Evolutionary conservation across 176 grass and related monocot species (phyloP), one percentile per base, ranked within the genome.

Genomic region (Aegilops bicornis): DNA sequence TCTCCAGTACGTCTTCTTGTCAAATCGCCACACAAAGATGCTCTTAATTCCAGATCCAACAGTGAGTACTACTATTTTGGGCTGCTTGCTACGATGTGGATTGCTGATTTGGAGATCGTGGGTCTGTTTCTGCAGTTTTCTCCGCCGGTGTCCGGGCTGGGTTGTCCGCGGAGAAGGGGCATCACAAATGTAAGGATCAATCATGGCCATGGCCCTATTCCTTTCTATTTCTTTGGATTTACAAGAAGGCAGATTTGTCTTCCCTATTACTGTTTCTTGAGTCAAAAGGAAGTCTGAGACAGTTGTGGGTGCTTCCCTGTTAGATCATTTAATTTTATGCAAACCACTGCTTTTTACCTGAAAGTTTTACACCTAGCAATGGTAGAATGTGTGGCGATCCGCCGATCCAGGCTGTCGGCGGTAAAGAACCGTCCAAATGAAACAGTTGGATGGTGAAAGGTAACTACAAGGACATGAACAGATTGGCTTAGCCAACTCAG

Each of bases 141-240:
- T 99, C 97, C 25, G 97, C 97, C 97, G 32, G 94, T 99, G 50
- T 99, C 97, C 29, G 97, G 97, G 33, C 80, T 99, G 31, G 97
- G 81, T 85, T 99, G 83, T 99, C 93, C 31, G 91, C 93, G 94
- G 82, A 93, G 5, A 99, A 92, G 77, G 90, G 94, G n/a, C 97
- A 99, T 5, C 97, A 99, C 85, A 99, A 99, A 87, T 99, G 97
- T 99, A 93, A 94, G 93, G 63, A 86, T 82, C 54, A 22, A 59
- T 59, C 70, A 79, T 83, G 77, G 30, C 50, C 27, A 80, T 35
- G 29, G 3, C 70, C 36, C 75, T 54, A 43, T 76, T 10, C 16
- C 67, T 65, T 62, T 64, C 64, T 36, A 74, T 78, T 82, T 35
- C 31, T 83, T 92, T 73, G 54, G 62, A 50, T 27, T 45, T 7